Evolutionary conservation across 1,139 yeast genomes (phyloP).

Genomic region (Pichia sp.): DNA sequence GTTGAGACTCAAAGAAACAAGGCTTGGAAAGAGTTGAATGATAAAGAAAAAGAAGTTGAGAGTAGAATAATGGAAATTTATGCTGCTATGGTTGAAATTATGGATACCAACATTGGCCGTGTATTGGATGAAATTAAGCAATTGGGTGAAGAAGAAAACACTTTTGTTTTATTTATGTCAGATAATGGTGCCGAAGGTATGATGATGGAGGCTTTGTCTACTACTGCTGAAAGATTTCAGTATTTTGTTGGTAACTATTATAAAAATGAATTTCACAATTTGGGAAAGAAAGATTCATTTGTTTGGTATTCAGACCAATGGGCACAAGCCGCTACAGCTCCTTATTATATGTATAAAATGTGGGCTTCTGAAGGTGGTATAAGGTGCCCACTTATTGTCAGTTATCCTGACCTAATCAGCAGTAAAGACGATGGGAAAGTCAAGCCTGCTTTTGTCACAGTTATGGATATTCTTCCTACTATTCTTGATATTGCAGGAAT

Average conservation of each 20-base stretch:
- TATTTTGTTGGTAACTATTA: constrained; percentile 34
- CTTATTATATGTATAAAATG: constrained; percentile 47
- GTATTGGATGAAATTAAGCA: constrained; percentile 39
- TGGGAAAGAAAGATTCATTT: constrained; percentile 47
- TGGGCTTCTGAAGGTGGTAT: constrained; percentile 56
- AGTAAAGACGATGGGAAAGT: constrained; percentile 24
- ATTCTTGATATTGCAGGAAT: constrained; percentile 45
- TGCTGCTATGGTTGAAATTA: constrained; percentile 56
- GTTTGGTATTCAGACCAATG: constrained; percentile 54
- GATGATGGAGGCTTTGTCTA: constrained; percentile 50
- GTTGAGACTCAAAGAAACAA: constrained; percentile 39
- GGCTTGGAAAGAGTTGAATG: constrained; percentile 41
- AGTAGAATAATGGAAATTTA: constrained; percentile 49
- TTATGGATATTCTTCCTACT: constrained; percentile 56
- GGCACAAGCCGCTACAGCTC: constrained; percentile 64
- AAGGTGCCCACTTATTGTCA: constrained; percentile 47
- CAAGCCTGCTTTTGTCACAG: constrained; percentile 43
- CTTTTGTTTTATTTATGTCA: constrained; percentile 50
- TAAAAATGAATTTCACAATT: constrained; percentile 43
- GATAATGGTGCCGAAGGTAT: constrained; percentile 63
- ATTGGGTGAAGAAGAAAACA: constrained; percentile 45
- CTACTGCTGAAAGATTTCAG: constrained; percentile 33
- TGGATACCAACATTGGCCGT: constrained; percentile 47
- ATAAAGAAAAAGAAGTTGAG: constrained; percentile 36
- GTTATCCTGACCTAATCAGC: constrained; percentile 35